A percentile compares a stretch with the other conserved stretches of the same genome.
phyloP scores from a whole-genome alignment of 139 green algal species.

The Coccomyxa sp. region DNA sequence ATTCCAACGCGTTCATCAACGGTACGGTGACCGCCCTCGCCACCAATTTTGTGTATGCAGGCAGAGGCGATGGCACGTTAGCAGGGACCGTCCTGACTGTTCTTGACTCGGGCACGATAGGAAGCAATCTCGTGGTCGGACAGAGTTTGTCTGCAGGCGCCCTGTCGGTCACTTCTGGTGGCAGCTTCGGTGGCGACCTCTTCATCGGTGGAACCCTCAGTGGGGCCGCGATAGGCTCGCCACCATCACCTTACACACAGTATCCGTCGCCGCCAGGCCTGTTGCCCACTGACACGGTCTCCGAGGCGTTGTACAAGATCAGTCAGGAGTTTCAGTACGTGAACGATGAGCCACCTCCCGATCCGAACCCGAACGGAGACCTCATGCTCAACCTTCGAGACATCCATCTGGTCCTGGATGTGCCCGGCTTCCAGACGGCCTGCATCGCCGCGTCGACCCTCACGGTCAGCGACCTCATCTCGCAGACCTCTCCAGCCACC shows the following conservation, averaged over 20 bases:
- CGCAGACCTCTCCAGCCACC: not conserved
- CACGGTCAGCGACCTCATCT: not conserved
- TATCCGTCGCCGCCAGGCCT: not conserved
- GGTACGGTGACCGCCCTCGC: not conserved
- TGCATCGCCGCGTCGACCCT: not conserved
- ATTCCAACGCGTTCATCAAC: conserved; percentile 1
- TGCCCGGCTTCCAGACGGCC: not conserved
- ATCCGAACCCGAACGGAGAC: not conserved
- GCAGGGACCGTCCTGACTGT: not conserved
- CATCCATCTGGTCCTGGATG: not conserved
- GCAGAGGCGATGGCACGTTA: not conserved
- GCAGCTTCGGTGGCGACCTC: not conserved
- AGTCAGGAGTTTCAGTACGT: conserved; percentile 1
- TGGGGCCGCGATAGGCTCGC: not conserved
- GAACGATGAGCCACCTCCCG: not conserved
- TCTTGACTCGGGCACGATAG: not conserved
- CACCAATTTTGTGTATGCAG: not conserved
- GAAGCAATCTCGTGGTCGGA: not conserved
- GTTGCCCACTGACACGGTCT: not conserved
- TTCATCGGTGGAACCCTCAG: not conserved
- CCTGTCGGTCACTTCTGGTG: not conserved
- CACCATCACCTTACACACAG: not conserved
- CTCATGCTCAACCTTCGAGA: not conserved
- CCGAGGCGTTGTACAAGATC: not conserved
- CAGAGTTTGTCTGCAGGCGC: not conserved